Conservation (phyloP, 2,329 filamentous ascomycete species). For the Didymella pomorum region DNA sequence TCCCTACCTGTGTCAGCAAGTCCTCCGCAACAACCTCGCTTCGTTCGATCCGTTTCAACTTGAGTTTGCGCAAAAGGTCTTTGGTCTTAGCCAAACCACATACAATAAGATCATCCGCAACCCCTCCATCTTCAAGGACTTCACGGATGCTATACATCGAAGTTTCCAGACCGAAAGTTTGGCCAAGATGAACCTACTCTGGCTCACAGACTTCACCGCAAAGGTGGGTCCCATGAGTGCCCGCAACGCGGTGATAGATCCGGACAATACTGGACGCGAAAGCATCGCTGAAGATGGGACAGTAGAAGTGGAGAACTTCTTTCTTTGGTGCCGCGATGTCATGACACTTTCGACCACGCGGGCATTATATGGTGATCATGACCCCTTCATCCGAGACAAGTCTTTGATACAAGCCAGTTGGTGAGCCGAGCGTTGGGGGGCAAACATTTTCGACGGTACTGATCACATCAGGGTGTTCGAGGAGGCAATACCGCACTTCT, state of each 20-base stretch:
- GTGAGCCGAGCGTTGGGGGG: neutral
- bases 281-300: neutral
- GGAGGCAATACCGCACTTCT: constrained; percentile 2
- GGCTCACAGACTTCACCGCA: neutral
- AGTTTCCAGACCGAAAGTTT: constrained; percentile 7
- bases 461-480: neutral
- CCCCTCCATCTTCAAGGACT: neutral
- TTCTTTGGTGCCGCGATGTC: constrained; percentile 5
- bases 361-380: constrained; percentile 5
- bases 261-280: neutral
- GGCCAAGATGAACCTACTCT: constrained; percentile 8
- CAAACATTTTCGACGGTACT: neutral
- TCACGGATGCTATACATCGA: constrained; percentile 8
- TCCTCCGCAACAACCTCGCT: neutral
- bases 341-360: constrained; percentile 4
- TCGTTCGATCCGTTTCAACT: neutral
- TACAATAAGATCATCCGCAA: neutral
- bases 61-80: neutral
- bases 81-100: neutral
- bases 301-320: constrained; percentile 3
- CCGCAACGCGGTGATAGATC: neutral
- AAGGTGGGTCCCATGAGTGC: neutral
- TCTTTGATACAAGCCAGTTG: neutral
- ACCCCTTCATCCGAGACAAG: constrained; percentile 1
- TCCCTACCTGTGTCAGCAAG: neutral